Conservation (phyloP, 768 basidiomycete genomes). For the Hypsizygus marmoreus region DNA sequence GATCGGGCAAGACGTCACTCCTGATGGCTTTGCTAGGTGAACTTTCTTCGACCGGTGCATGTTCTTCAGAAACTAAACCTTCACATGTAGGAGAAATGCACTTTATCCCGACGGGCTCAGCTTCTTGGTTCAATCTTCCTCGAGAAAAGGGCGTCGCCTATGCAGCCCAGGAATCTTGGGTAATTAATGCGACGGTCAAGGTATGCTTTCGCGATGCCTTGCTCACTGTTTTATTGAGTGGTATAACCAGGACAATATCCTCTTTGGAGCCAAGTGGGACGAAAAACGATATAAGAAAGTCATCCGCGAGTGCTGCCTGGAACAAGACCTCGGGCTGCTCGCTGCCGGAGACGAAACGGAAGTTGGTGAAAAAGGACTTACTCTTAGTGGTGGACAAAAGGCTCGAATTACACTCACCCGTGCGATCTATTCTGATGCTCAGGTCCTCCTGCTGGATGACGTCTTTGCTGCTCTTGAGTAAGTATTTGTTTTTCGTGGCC, state of each 20-base stretch:
- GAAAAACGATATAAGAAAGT: constrained; percentile 78
- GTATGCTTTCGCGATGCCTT: constrained; percentile 24
- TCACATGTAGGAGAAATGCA: constrained; percentile 59
- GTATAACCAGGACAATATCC: constrained; percentile 63
- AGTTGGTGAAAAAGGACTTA: constrained; percentile 70
- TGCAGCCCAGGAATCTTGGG: constrained; percentile 84
- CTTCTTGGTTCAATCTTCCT: constrained; percentile 72
- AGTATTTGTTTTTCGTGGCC: background rate
- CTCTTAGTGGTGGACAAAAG: constrained; percentile 51
- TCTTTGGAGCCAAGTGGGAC: constrained; percentile 77
- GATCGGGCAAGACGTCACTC: constrained; percentile 62
- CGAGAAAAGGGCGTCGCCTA: constrained; percentile 70
- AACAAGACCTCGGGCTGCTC: constrained; percentile 68
- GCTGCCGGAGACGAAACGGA: constrained; percentile 68
- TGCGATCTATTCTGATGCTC: constrained; percentile 50
- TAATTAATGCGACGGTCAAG: constrained; percentile 74
- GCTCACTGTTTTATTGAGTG: background rate
- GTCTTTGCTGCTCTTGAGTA: constrained; percentile 59
- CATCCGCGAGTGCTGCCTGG: constrained; percentile 70
- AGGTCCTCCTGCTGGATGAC: constrained; percentile 71
- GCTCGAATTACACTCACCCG: constrained; percentile 49
- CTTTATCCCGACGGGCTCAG: constrained; percentile 48
- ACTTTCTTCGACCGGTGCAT: background rate
- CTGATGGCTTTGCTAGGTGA: constrained; percentile 60
- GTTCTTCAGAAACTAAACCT: background rate